Base-by-base conservation (phyloP, 805 yeast species). In the Suhomyces sp. region DNA sequence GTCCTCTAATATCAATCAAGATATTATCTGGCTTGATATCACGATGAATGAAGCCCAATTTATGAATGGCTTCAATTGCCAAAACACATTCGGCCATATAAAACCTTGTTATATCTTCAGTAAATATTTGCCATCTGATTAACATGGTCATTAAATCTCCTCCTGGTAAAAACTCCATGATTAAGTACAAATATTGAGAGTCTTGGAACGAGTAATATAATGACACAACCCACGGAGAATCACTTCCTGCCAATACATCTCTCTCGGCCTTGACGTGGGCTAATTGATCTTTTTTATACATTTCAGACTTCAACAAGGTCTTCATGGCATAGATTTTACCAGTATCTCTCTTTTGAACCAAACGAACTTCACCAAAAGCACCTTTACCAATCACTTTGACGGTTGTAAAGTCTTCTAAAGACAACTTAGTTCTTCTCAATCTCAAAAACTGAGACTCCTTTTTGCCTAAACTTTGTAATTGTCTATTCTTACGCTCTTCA, bases 11-110 rank as follows among this genome's bases (percentile, higher is more conserved):
- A 67, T 89, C 97, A 59, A 89, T 89, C 63, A 89, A 78, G 53
- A 89, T 93, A 64, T 94, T 94, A 76, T 94, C 99, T 0, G 99
- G 99, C 70, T 94, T 94, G 62, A 94, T 93, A 69, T 94, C 99
- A 71, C 99, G 82, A 71, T 94, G 99, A 64, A 94, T 94, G 66
- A 91, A 91, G 0, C 97, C 97, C 31, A 90, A 76, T 67, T 88
- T 89, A 71, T 91, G 97, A 59, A 91, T 86, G 4, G 96, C 97
- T 65, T 92, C 97, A 54, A 91, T 91, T 2, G 97, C 97, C 62
- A 92, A 77, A 9, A 91, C 96, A 77, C 97, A 91, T 69, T 91
- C 97, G 1, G 97, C 97, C 85, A 91, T 90, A 69, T 92, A 91
- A 67, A 91, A 91, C 57, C 97, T 77, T 46, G 91, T 91, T 49